Evolutionary conservation across 495 filamentous ascomycete species (phyloP).

Genomic region (Neurospora discreta): DNA sequence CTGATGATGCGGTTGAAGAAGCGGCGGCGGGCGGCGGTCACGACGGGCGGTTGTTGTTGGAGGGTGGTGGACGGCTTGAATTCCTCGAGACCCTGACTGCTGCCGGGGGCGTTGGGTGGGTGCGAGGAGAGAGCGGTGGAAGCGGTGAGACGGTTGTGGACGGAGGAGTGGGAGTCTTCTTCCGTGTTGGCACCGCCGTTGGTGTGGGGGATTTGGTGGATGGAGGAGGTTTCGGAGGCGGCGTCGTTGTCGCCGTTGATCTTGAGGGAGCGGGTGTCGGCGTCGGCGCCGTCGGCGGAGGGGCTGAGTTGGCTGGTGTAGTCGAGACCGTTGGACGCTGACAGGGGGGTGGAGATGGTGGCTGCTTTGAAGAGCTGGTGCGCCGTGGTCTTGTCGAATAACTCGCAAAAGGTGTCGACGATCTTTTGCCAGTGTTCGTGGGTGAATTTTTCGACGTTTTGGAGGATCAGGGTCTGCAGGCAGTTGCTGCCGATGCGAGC

Average conservation of each 20-base stretch:
- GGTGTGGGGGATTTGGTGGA: conserved; percentile 14
- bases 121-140: conserved; percentile 15
- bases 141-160: conserved; percentile 1
- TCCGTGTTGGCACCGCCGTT: conserved; percentile 22
- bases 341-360: conserved; percentile 41
- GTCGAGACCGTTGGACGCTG: conserved; percentile 32
- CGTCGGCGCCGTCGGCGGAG: conserved; percentile 23
- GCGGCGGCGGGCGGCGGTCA: conserved; percentile 83
- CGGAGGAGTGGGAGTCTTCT: conserved; percentile 5
- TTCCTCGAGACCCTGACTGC: conserved; percentile 56
- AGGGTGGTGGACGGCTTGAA: conserved; percentile 53
- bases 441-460: conserved; percentile 86
- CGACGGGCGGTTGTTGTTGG: conserved; percentile 78
- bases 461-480: conserved; percentile 86
- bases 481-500: conserved; percentile 97
- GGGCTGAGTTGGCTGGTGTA: conserved; percentile 31
- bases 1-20: conserved; percentile 99
- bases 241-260: conserved; percentile 44
- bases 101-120: conserved; percentile 10
- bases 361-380: conserved; percentile 87
- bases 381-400: conserved; percentile 90
- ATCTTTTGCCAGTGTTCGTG: conserved; percentile 86
- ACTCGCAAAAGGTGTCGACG: conserved; percentile 86
- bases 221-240: conserved; percentile 12
- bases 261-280: conserved; percentile 47